phyloP scores from a whole-genome alignment of 129 eudicot genomes.

The Scalesia atractyloides region DNA sequence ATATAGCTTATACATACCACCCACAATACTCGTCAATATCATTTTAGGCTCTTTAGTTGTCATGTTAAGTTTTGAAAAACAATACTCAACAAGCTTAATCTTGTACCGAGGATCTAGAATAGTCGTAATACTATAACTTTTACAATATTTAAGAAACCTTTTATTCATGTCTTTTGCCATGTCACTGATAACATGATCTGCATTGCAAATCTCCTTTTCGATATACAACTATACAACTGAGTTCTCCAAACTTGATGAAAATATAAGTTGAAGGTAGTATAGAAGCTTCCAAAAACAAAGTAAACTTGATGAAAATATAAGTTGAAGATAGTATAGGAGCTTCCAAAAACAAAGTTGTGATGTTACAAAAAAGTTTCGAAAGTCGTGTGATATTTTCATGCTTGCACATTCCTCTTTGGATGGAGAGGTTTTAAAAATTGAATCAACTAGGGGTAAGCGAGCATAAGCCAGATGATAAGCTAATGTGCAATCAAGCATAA shows the following conservation, averaged over 20 bases:
- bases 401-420: too few relatives aligned
- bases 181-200: not conserved
- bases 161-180: not conserved
- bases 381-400: too few relatives aligned
- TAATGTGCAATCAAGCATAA: too few relatives aligned
- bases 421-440: too few relatives aligned
- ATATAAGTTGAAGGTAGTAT: not conserved
- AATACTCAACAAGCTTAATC: not conserved
- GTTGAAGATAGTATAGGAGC: not conserved
- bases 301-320: too few relatives aligned
- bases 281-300: too few relatives aligned
- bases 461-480: too few relatives aligned
- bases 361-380: too few relatives aligned
- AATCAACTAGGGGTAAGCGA: too few relatives aligned
- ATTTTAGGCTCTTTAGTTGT: not conserved
- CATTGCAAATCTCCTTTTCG: not conserved
- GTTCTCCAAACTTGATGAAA: too few relatives aligned
- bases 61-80: not conserved
- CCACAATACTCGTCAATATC: not conserved
- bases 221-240: too few relatives aligned
- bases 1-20: not conserved
- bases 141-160: not conserved
- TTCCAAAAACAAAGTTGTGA: too few relatives aligned
- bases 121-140: not conserved
- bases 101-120: not conserved